phyloP scores from a whole-genome alignment of 106 monocot species.

The Acorus gramineus region DNA sequence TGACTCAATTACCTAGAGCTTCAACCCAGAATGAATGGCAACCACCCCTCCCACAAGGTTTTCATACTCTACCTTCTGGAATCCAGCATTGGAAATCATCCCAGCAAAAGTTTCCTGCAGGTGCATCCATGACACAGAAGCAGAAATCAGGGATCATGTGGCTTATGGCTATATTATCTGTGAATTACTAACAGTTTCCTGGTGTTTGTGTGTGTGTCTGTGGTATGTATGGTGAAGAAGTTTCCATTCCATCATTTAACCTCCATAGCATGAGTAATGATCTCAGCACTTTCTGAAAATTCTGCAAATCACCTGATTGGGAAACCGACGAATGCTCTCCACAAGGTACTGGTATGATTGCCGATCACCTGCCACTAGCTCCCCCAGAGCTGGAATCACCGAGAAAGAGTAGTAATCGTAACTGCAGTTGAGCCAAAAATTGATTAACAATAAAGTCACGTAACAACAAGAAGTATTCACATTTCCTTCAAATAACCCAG shows the following conservation, averaged over 20 bases:
- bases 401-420: conserved; percentile 91
- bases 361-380: conserved; percentile 76
- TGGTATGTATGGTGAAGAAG: no score
- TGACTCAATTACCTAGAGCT: conserved; percentile 12
- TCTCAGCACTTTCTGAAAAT: not conserved
- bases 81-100: conserved; percentile 80
- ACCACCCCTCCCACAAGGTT: conserved; percentile 91
- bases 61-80: conserved; percentile 85
- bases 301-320: conserved; percentile 46
- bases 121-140: not conserved
- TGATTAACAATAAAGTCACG: not conserved
- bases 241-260: no score
- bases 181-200: no score
- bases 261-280: not conserved
- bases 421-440: conserved; percentile 27
- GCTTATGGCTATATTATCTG: no score
- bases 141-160: not conserved
- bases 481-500: no score
- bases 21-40: conserved; percentile 85
- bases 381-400: conserved; percentile 79
- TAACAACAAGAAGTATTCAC: no score
- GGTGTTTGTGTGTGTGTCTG: no score
- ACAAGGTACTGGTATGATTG: conserved; percentile 93
- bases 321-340: conserved; percentile 88
- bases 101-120: conserved; percentile 73